Evolutionary conservation across 192 early-diverging fungal genomes (phyloP), one percentile per base, ranked within the genome.

Genomic region (Coemansia sp.): DNA sequence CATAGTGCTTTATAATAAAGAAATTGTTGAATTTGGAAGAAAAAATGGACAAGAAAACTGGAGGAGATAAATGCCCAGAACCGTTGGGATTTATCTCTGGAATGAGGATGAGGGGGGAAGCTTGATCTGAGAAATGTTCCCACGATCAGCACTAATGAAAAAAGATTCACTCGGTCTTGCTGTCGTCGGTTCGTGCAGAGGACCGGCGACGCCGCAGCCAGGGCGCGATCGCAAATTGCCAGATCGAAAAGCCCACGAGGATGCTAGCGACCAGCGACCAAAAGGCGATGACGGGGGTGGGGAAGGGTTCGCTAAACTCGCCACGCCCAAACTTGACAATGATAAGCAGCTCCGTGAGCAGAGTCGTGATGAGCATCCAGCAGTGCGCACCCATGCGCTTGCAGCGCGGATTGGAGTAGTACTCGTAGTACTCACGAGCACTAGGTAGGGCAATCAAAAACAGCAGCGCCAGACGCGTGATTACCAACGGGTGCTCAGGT

Each of bases 321-420:
- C 90, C 95, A 42, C 86, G 85, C 12, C 90, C 88, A 85, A 95
- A 97, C 79, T 98, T 98, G 76, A 95, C 82, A 54, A 90, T 86
- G 72, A 98, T 96, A n/a, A 98, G 73, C 8, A 94, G 87, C 76
- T 98, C 97, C 1, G 96, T 96, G 47, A 95, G 74, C 69, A 97
- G 91, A 46, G 89, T 95, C 38, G 90, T 92, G 7, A 92, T 90
- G 40, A 94, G 84, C 73, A 96, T 82, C 97, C 97, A 98, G 46
- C 94, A 93, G 76, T 96, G 95, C 55, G 94, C 92, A 66, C 97
- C 97, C 72, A 97, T 87, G 46, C 95, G 91, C 64, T 94, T 95
- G 78, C 93, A 94, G 47, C 89, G 86, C 73, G 85, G 80, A 71
- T 91, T 90, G 1, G 80, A 80, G 67, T 96, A 78, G 78, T 91